Percentiles rank a stretch among this genome's conserved stretches.
Evolutionary conservation across 306 rosid species (phyloP).

Genomic region (Vigna angularis): DNA sequence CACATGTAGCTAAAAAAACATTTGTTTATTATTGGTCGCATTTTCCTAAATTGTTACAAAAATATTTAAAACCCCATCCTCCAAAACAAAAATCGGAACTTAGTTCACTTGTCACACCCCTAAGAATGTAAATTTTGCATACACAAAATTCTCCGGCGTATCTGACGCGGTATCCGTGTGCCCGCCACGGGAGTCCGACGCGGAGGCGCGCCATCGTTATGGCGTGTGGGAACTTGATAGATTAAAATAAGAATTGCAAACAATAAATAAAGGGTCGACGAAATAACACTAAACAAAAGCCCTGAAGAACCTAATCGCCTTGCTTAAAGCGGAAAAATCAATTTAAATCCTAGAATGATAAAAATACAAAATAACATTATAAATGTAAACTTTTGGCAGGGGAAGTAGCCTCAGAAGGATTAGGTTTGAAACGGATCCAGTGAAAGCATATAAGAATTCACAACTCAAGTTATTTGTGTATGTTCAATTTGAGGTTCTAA

Average conservation of each 20-base stretch:
- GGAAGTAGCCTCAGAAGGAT: neutral
- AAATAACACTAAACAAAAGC: neutral
- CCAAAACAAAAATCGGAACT: neutral
- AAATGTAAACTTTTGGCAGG: neutral
- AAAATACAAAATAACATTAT: neutral
- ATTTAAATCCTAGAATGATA: neutral
- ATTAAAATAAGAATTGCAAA: neutral
- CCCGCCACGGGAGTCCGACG: too few species aligned
- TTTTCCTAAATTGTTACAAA: neutral
- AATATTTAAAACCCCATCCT: too few species aligned
- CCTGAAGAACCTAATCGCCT: neutral
- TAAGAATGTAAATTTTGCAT: neutral
- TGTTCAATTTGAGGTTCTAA: neutral
- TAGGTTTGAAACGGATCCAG: neutral
- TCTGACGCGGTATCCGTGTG: too few species aligned
- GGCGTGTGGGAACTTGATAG: too few species aligned
- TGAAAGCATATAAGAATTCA: neutral
- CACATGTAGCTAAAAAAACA: neutral
- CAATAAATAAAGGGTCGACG: neutral
- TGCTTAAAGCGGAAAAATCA: neutral
- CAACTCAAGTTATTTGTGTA: neutral
- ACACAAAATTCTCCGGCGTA: too few species aligned
- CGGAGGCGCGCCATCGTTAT: too few species aligned
- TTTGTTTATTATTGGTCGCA: neutral
- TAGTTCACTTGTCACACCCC: neutral